A percentile compares a stretch with the other conserved stretches of the same genome.
Conservation (phyloP, 1,139 yeast genomes). For the Candida pseudoviswanathii region DNA sequence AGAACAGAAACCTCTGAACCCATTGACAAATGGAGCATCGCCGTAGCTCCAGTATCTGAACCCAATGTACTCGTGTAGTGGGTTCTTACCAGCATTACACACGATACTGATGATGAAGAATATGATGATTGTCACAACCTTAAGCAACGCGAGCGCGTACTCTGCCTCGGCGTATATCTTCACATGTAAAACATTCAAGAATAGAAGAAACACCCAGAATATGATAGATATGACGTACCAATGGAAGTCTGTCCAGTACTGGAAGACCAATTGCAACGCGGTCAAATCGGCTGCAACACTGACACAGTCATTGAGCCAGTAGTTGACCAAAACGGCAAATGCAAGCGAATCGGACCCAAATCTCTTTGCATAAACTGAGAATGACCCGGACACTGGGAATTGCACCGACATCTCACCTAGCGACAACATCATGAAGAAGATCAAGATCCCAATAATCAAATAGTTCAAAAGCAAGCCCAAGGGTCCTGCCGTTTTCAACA, state of each 20-base stretch:
- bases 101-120: slow-evolving; percentile 42
- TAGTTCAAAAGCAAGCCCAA: slow-evolving; percentile 61
- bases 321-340: slow-evolving; percentile 61
- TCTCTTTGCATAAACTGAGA: slow-evolving; percentile 58
- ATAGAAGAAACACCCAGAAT: slow-evolving; percentile 57
- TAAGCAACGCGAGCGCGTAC: slow-evolving; percentile 40
- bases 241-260: slow-evolving; percentile 65
- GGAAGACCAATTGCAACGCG: slow-evolving; percentile 58
- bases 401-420: slow-evolving; percentile 69
- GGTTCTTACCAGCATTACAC: slow-evolving; percentile 40
- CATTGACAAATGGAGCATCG: slow-evolving; percentile 46
- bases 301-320: slow-evolving; percentile 67
- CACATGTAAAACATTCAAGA: slow-evolving; percentile 56
- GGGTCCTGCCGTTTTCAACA: slow-evolving; percentile 66
- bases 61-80: slow-evolving; percentile 37
- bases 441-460: slow-evolving; percentile 58
- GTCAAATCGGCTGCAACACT: slow-evolving; percentile 64
- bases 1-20: slow-evolving; percentile 41
- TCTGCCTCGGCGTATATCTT: slow-evolving; percentile 48
- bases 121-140: slow-evolving; percentile 41
- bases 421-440: slow-evolving; percentile 59
- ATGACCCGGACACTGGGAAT: slow-evolving; percentile 65
- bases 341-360: slow-evolving; percentile 66
- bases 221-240: slow-evolving; percentile 59
- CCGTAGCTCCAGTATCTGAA: slow-evolving; percentile 41